phyloP scores from a whole-genome alignment of 1,284 basidiomycete species.

The Trametes polyzona region DNA sequence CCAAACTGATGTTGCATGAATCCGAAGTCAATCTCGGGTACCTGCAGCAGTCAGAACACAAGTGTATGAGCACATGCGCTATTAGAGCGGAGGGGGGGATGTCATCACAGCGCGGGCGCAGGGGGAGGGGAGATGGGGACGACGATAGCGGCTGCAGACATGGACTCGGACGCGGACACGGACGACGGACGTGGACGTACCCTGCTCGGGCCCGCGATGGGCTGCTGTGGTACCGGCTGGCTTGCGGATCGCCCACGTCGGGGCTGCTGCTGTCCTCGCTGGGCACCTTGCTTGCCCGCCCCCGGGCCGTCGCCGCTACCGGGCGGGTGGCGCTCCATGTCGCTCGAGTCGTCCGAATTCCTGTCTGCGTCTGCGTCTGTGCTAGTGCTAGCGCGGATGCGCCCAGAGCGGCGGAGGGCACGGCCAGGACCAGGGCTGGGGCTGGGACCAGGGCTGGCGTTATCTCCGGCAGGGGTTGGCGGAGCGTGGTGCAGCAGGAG shows the following conservation, averaged over 20 bases:
- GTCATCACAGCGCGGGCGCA: too few species aligned
- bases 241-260: slow-evolving; percentile 28
- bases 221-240: slow-evolving; percentile 26
- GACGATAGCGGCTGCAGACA: too few species aligned
- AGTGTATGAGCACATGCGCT: background rate
- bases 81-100: background rate
- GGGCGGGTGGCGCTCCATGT: slow-evolving; percentile 17
- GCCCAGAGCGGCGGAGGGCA: background rate
- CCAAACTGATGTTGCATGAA: slow-evolving; percentile 24
- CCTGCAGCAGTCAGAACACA: slow-evolving; percentile 5
- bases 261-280: slow-evolving; percentile 7
- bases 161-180: slow-evolving; percentile 1
- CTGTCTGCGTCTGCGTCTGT: background rate
- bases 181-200: slow-evolving; percentile 20
- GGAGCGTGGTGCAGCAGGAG: slow-evolving; percentile 14
- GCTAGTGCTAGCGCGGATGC: background rate
- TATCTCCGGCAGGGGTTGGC: background rate
- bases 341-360: background rate
- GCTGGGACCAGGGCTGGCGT: background rate
- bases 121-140: background rate
- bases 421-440: too few species aligned
- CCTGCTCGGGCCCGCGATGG: slow-evolving; percentile 29
- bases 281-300: slow-evolving; percentile 6
- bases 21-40: slow-evolving; percentile 28
- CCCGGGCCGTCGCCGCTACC: slow-evolving; percentile 6